Evolutionary conservation across 331 rosid species (phyloP), one percentile per base, ranked within the genome.

Genomic region (Erythrophleum ivorense): DNA sequence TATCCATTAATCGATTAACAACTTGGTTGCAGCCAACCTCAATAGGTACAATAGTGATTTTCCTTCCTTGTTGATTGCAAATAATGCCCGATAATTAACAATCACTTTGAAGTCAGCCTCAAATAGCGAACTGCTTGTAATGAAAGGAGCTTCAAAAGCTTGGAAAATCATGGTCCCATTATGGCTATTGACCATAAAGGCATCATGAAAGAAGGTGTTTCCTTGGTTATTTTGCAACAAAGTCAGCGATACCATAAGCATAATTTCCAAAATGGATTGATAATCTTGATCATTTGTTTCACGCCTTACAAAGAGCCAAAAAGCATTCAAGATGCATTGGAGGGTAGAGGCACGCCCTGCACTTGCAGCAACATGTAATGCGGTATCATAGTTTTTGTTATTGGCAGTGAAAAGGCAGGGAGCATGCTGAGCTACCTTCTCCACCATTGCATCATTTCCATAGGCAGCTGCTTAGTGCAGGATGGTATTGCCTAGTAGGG

Each of bases 181-280:
- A 0, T 0, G 14, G 46, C 14, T 10, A 3, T 18, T 15, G 7
- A 15, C 16, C 52, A 33, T 19, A 18, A 62, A 24, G 66, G 79
- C 84, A 67, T 77, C 80, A 14, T 73, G 80, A 4, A 83, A 14
- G 66, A 83, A 10, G 29, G 43, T 73, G 55, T 83, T 83, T 2
- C 80, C 77, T 78, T 78, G 77, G 0, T 1, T 13, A 64, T 64
- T 64, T 34, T 21, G 70, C 13, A 58, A 21, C 14, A 58, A 58
- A 21, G 34, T 3, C 6, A 58, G 15, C 29, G 14, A 19, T 58
- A 58, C 4, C 60, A 55, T 7, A 10, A 64, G 18, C 43, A 64
- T 64, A 21, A 9, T 13, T 5, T 62, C 43, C 9, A 62, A 12
- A 31, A 0, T 4, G 3, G 67, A 10, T 1, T 63, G 43, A 5